Evolutionary conservation across 1,139 yeast genomes (phyloP).

Genomic region (Debaryomycetaceae sp.): DNA sequence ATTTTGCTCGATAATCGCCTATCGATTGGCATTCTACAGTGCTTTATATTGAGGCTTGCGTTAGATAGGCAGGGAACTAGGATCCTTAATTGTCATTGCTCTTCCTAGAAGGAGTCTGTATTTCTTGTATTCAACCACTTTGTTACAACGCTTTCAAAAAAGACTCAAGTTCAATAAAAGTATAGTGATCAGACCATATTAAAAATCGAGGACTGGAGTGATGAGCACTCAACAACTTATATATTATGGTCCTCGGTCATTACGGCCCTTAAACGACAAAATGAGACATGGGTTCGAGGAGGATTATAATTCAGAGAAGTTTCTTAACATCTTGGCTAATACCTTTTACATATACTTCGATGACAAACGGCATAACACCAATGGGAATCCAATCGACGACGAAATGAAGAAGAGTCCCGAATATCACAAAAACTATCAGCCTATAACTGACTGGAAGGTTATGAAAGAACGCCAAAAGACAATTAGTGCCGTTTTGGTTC

Average conservation of each 20-base stretch:
- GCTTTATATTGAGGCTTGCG: not conserved
- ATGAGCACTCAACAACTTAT: slow-evolving; percentile 14
- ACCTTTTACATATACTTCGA: slow-evolving; percentile 78
- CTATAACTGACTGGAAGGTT: slow-evolving; percentile 84
- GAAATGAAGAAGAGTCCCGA: slow-evolving; percentile 45
- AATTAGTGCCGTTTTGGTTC: slow-evolving; percentile 87
- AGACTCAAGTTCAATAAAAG: no score
- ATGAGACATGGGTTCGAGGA: slow-evolving; percentile 82
- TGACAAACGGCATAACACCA: slow-evolving; percentile 87
- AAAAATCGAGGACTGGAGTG: not conserved
- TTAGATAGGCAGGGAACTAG: not conserved
- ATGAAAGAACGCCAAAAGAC: slow-evolving; percentile 91
- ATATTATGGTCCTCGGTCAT: slow-evolving; percentile 30
- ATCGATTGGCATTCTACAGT: not conserved
- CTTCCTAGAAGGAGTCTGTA: no score
- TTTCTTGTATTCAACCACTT: no score
- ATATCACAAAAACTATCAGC: slow-evolving; percentile 55
- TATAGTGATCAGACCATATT: no score
- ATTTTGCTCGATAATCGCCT: not conserved
- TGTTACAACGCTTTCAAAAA: no score
- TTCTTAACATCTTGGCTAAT: slow-evolving; percentile 61
- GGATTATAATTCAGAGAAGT: slow-evolving; percentile 61
- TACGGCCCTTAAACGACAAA: slow-evolving; percentile 48
- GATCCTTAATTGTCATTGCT: not conserved
- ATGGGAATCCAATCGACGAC: slow-evolving; percentile 76